These are phyloP conservation scores for Arxiozyma slooffiae DNA, from an alignment of 1,139 yeast species.

Conservation along the genomic window DNA sequence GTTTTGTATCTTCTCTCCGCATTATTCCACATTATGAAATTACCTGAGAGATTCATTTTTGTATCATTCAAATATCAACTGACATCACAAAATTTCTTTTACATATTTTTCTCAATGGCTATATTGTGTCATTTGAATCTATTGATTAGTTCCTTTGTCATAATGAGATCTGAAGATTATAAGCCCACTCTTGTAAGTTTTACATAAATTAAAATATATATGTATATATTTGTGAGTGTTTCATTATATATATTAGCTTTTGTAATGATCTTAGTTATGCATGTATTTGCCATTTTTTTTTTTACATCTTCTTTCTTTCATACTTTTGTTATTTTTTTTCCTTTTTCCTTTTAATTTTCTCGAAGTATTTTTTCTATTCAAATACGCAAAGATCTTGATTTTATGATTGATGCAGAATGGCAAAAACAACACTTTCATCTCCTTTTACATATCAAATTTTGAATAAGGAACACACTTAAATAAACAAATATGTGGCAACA, in stretches of 20 bases:
- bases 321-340: no score
- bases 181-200: constrained; percentile 11
- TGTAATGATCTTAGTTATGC: background rate
- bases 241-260: background rate
- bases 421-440: background rate
- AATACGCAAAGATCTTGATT: background rate
- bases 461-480: background rate
- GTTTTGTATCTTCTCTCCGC: constrained; percentile 69
- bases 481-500: background rate
- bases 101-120: constrained; percentile 32
- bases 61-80: constrained; percentile 48
- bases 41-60: constrained; percentile 72
- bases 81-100: constrained; percentile 86
- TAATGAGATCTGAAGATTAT: constrained; percentile 10
- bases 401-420: background rate
- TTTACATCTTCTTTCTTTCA: no score
- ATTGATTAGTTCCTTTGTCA: constrained; percentile 8
- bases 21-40: constrained; percentile 56
- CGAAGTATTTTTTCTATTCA: background rate
- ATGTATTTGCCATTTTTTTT: background rate
- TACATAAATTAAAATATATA: background rate
- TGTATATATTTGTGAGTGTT: background rate
- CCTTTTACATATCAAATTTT: no score
- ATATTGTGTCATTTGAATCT: constrained; percentile 9
- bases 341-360: background rate